These are phyloP conservation scores for Sugiyamaella smithiae DNA, from an alignment of 805 yeast genomes.

Conservation along the genomic window DNA sequence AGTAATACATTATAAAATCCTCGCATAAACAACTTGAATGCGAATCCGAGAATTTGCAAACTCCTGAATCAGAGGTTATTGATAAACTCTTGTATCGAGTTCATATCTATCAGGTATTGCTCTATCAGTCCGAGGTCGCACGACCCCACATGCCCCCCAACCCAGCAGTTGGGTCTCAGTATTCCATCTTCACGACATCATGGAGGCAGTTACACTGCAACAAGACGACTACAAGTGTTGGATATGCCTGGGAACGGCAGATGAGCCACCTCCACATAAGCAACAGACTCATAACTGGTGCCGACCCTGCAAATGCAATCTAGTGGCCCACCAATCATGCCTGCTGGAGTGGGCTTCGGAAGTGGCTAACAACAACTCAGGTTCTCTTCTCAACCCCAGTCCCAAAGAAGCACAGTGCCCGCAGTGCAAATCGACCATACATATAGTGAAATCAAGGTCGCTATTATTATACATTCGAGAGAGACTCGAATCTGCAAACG, in stretches of 20 bases:
- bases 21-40: too few relatives aligned
- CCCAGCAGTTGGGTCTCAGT: too few relatives aligned
- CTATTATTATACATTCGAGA: slow-evolving; percentile 21
- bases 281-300: slow-evolving; percentile 42
- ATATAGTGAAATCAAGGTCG: slow-evolving; percentile 20
- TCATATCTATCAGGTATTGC: too few relatives aligned
- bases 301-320: slow-evolving; percentile 45
- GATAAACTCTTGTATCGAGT: too few relatives aligned
- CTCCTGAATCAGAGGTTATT: too few relatives aligned
- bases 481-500: slow-evolving; percentile 18
- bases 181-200: neutral
- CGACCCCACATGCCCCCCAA: too few relatives aligned
- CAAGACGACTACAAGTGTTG: slow-evolving; percentile 35
- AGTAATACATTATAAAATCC: too few relatives aligned
- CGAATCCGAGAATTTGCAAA: too few relatives aligned
- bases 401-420: slow-evolving; percentile 30
- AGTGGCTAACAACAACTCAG: slow-evolving; percentile 23
- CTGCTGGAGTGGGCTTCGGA: slow-evolving; percentile 42
- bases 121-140: too few relatives aligned
- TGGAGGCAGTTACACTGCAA: too few relatives aligned
- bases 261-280: slow-evolving; percentile 33
- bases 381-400: slow-evolving; percentile 10
- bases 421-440: slow-evolving; percentile 32
- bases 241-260: slow-evolving; percentile 36
- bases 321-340: slow-evolving; percentile 46